phyloP scores from a whole-genome alignment of 2,329 filamentous ascomycete genomes.

The Ceratocystiopsis brevicomis region DNA sequence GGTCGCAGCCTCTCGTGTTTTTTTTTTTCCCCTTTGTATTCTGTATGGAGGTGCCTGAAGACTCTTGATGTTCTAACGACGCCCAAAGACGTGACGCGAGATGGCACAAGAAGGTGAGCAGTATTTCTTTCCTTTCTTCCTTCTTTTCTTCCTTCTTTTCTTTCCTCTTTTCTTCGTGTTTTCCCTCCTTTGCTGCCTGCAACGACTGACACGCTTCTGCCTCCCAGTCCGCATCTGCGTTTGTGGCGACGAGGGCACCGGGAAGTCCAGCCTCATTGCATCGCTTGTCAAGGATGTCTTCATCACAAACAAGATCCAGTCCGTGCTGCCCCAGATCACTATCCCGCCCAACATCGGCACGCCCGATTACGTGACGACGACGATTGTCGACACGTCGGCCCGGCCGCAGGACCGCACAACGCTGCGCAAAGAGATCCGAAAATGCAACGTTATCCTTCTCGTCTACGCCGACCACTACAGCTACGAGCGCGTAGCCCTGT shows the following conservation, averaged over 20 bases:
- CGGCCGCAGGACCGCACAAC: conserved; percentile 82
- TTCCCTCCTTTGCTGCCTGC: too few relatives aligned
- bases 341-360: conserved; percentile 85
- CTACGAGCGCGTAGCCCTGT: conserved; percentile 89
- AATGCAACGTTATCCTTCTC: conserved; percentile 89
- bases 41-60: too few relatives aligned
- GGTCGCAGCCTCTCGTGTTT: too few relatives aligned
- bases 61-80: too few relatives aligned
- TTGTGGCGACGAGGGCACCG: conserved; percentile 89
- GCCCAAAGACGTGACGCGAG: too few relatives aligned
- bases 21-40: too few relatives aligned
- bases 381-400: conserved; percentile 92
- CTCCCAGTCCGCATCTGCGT: conserved; percentile 72
- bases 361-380: conserved; percentile 91
- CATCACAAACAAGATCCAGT: conserved; percentile 85
- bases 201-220: neutral
- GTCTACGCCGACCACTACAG: conserved; percentile 98
- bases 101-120: conserved; percentile 3
- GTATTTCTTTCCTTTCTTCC: neutral
- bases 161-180: too few relatives aligned
- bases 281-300: conserved; percentile 96
- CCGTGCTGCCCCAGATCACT: conserved; percentile 84
- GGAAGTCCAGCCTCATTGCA: conserved; percentile 83
- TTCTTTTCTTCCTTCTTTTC: too few relatives aligned
- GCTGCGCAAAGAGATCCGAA: conserved; percentile 82